phyloP scores from a whole-genome alignment of 1,139 yeast genomes.

The Starmera stellimalicola region DNA sequence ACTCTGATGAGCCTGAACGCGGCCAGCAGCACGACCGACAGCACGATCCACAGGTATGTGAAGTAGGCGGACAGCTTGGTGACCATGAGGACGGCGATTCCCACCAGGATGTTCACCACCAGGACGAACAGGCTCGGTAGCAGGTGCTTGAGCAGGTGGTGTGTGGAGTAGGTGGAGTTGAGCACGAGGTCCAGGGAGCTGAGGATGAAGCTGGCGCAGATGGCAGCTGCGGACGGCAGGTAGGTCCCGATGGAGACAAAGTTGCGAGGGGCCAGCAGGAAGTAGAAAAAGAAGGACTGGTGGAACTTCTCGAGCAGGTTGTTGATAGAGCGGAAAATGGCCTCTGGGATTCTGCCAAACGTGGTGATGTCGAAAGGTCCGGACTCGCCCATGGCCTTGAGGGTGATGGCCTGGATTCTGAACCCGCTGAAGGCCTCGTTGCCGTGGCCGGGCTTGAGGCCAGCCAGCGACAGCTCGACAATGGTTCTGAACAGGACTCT shows the following conservation, averaged over 20 bases:
- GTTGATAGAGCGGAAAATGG: conserved; percentile 80
- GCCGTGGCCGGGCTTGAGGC: conserved; percentile 52
- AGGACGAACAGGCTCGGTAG: conserved; percentile 4
- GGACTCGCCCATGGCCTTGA: conserved; percentile 51
- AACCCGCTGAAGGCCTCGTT: conserved; percentile 93
- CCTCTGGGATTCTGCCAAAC: conserved; percentile 84
- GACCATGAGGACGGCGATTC: conserved; percentile 13
- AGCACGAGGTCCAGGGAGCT: conserved; percentile 57
- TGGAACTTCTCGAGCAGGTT: conserved; percentile 92
- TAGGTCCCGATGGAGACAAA: conserved; percentile 94
- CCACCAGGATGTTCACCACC: conserved; percentile 7
- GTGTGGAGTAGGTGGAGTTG: conserved; percentile 26
- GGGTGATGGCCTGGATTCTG: conserved; percentile 86
- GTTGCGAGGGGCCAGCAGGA: conserved; percentile 64
- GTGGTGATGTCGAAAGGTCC: conserved; percentile 75
- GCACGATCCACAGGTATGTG: conserved; percentile 8
- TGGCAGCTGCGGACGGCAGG: conserved; percentile 73
- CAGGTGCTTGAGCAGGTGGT: conserved; percentile 11
- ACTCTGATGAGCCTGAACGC: conserved; percentile 12
- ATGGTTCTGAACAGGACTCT: conserved; percentile 57
- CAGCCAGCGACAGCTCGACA: conserved; percentile 59
- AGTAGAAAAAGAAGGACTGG: conserved; percentile 90
- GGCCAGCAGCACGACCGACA: conserved; percentile 7
- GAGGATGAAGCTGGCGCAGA: conserved; percentile 63
- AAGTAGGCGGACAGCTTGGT: conserved; percentile 16